Evolutionary conservation across 2,329 filamentous ascomycete species (phyloP).

Genomic region (Ceratocystis alfenasii): DNA sequence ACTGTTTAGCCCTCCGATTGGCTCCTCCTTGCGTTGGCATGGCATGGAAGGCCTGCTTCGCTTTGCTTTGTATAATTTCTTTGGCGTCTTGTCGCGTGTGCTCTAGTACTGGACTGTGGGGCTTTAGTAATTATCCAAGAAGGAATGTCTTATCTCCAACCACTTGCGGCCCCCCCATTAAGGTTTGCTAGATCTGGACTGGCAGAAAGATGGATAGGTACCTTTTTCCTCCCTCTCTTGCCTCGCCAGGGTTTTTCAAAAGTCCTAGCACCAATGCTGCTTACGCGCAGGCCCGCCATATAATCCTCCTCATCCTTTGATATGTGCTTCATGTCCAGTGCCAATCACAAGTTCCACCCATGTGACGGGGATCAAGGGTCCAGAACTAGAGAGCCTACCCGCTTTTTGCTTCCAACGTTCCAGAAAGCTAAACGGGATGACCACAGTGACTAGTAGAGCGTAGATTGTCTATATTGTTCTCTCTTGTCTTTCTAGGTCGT

Average conservation of each 20-base stretch:
- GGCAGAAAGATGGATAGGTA: neutral
- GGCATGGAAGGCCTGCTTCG: too few species aligned
- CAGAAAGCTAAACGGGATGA: neutral
- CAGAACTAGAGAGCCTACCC: neutral
- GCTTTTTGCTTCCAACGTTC: slow-evolving; percentile 6
- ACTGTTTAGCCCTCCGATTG: neutral
- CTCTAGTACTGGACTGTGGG: neutral
- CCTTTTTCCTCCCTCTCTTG: neutral
- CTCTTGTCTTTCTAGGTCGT: neutral
- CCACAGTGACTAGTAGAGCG: neutral
- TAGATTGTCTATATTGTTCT: neutral
- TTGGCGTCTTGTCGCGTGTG: too few species aligned
- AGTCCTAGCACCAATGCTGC: neutral
- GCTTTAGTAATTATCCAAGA: neutral
- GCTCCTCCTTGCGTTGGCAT: too few species aligned
- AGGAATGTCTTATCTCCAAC: slow-evolving; percentile 14
- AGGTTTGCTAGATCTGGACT: neutral
- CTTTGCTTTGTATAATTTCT: too few species aligned
- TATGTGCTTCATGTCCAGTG: neutral
- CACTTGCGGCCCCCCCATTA: slow-evolving; percentile 7
- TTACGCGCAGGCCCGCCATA: neutral
- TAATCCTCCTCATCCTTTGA: neutral
- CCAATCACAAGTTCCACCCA: neutral
- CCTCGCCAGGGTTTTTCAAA: neutral
- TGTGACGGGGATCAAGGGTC: neutral